A percentile compares a stretch with the other conserved stretches of the same genome.
These are phyloP conservation scores for Aspergillus chevalieri DNA, from an alignment of 2,329 filamentous ascomycete species.

Conservation along the genomic window DNA sequence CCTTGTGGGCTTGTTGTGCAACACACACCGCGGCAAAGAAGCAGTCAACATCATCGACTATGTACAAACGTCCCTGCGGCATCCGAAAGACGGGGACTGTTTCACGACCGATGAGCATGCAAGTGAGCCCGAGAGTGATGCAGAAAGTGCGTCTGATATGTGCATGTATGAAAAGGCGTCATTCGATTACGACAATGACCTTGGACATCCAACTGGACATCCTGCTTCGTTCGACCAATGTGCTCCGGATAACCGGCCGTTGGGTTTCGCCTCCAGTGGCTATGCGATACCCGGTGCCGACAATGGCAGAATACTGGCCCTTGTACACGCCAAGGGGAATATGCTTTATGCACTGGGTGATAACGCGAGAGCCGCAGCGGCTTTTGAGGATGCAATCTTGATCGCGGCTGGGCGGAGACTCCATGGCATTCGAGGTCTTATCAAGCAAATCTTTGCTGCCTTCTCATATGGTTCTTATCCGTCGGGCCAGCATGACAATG, in stretches of 20 bases:
- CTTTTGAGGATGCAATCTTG: constrained; percentile 91
- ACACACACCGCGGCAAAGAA: constrained; percentile 71
- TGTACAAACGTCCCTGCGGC: constrained; percentile 67
- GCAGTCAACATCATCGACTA: constrained; percentile 82
- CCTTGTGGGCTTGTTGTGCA: constrained; percentile 79
- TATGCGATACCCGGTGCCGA: constrained; percentile 79
- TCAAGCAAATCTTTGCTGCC: constrained; percentile 67
- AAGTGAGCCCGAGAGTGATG: constrained; percentile 56
- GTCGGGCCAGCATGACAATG: constrained; percentile 27
- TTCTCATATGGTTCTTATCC: constrained; percentile 49
- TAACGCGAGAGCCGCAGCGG: constrained; percentile 69
- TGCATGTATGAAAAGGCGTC: constrained; percentile 51
- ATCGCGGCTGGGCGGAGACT: constrained; percentile 72
- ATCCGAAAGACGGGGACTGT: constrained; percentile 44
- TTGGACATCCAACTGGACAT: constrained; percentile 17
- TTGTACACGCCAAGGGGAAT: constrained; percentile 97
- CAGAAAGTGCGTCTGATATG: constrained; percentile 44
- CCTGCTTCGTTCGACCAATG: constrained; percentile 18
- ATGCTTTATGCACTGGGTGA: constrained; percentile 90
- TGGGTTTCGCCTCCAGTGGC: constrained; percentile 68
- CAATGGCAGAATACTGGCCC: constrained; percentile 85
- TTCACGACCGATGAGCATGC: constrained; percentile 47
- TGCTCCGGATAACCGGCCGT: constrained; percentile 26
- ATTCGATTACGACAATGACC: constrained; percentile 52
- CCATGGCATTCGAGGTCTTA: constrained; percentile 68